Evolutionary conservation across 805 yeast genomes (phyloP).

Genomic region (Pichia manshurica): DNA sequence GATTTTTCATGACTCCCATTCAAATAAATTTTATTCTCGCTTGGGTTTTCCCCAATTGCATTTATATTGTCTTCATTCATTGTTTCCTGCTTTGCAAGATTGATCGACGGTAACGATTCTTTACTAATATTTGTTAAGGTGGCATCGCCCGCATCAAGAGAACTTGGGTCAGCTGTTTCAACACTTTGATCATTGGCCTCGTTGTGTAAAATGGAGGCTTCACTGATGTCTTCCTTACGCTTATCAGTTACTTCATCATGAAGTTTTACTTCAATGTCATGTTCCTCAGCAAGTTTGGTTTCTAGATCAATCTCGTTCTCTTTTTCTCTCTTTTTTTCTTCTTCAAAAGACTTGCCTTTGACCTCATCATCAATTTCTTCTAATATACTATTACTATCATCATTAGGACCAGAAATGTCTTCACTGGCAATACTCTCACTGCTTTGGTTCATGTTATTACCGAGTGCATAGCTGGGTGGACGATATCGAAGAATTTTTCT

Average conservation of each 20-base stretch:
- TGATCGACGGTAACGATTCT: background rate
- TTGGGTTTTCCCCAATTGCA: background rate
- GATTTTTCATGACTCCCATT: slow-evolving; percentile 3
- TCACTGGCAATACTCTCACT: slow-evolving; percentile 7
- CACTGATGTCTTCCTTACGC: background rate
- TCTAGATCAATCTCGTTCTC: slow-evolving; percentile 6
- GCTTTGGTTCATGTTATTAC: slow-evolving; percentile 3
- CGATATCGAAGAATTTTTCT: slow-evolving; percentile 31
- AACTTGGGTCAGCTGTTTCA: background rate
- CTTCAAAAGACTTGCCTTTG: background rate
- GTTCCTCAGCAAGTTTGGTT: background rate
- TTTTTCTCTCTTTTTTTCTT: slow-evolving; percentile 2
- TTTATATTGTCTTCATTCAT: background rate
- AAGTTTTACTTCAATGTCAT: background rate
- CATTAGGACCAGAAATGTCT: background rate
- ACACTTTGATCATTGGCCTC: background rate
- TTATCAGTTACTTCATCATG: background rate
- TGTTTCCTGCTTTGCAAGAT: background rate
- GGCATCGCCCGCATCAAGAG: background rate
- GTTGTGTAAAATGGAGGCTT: background rate
- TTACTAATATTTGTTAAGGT: background rate
- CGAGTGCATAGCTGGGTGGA: background rate
- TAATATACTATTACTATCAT: slow-evolving; percentile 2
- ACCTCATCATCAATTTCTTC: slow-evolving; percentile 4
- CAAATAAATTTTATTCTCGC: background rate